Base-by-base conservation (phyloP, 805 yeast species). In the Kodamaea restingae region DNA sequence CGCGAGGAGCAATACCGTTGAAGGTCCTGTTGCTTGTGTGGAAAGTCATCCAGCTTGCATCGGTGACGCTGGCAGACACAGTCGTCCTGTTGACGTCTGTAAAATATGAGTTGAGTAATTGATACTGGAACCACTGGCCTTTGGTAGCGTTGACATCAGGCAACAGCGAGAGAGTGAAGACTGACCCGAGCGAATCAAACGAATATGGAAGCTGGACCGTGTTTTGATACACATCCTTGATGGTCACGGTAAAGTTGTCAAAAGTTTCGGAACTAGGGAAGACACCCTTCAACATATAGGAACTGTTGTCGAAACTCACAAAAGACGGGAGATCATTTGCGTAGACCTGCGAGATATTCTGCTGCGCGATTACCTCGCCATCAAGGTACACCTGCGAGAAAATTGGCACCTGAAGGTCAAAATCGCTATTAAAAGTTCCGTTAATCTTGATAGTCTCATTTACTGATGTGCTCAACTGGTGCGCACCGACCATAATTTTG, bases 401-500 rank as follows among this genome's bases (percentile, higher is more conserved):
- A n/a, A 67, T 46, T 1, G 96, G 96, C 15, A 88, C 65, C 2
- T 68, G 56, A 43, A 77, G 71, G 18, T 69, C 53, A 49, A 91
- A 71, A 0, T 59, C 50, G 24, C 76, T 72, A 34, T 79, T 78
- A 15, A 72, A 74, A 5, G 93, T 82, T 2, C 88, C 90, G 50
- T 85, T 84, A 42, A 85, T 68, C 15, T 70, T 59, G 20, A 78
- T 61, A 1, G 78, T 70, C 35, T 73, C 71, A 42, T 84, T 76
- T 27, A 79, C 55, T 15, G 80, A 68, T 1, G 93, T 81, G 27
- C 88, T 73, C 46, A 93, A 71, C 45, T 76, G 81, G 58, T 93
- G 96, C 7, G 95, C 96, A 30, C 98, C 98, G 26, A 91, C 83
- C 18, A 83, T 66, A 26, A 93, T 65, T 43, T 77, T 70, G 64